Percentiles rank a stretch among this genome's conserved stretches.
Conservation (phyloP, 495 filamentous ascomycete genomes). For the Apodospora peruviana region DNA sequence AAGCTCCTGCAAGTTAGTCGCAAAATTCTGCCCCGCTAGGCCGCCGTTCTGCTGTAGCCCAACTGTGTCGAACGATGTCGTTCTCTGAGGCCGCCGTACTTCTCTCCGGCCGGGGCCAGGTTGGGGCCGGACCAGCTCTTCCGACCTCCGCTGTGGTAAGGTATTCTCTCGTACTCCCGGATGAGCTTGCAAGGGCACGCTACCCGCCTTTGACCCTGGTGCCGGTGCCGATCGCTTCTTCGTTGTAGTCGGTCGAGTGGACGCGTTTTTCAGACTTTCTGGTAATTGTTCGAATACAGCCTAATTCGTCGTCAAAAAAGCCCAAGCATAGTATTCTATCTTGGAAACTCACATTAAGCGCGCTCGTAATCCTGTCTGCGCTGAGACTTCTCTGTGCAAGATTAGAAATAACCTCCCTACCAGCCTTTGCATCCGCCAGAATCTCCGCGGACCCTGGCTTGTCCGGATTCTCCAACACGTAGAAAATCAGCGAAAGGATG, state of each 20-base stretch:
- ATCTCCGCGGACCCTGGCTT: constrained; percentile 70
- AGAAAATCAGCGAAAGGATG: constrained; percentile 84
- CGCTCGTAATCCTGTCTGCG: constrained; percentile 74
- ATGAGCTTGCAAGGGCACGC: constrained; percentile 17
- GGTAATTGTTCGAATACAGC: constrained; percentile 78
- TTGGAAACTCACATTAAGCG: constrained; percentile 54
- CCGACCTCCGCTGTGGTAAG: constrained; percentile 35
- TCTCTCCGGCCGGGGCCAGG: constrained; percentile 16
- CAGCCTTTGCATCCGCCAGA: constrained; percentile 75
- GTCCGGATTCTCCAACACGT: constrained; percentile 82
- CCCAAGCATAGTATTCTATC: neutral
- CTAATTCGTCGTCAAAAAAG: constrained; percentile 30
- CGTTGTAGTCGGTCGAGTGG: constrained; percentile 30
- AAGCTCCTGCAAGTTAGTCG: constrained; percentile 22
- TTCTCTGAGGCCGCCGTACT: constrained; percentile 21
- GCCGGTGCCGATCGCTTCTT: constrained; percentile 57
- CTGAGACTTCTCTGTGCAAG: constrained; percentile 81
- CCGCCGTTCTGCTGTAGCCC: constrained; percentile 20
- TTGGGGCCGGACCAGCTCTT: constrained; percentile 42
- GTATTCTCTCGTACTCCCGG: constrained; percentile 21
- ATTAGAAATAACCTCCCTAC: constrained; percentile 70
- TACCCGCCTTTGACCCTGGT: constrained; percentile 36
- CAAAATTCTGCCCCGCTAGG: constrained; percentile 20
- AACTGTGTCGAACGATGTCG: constrained; percentile 29
- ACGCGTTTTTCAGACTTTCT: constrained; percentile 50